phyloP scores from a whole-genome alignment of 768 basidiomycete species.

The Panellus pusillus region DNA sequence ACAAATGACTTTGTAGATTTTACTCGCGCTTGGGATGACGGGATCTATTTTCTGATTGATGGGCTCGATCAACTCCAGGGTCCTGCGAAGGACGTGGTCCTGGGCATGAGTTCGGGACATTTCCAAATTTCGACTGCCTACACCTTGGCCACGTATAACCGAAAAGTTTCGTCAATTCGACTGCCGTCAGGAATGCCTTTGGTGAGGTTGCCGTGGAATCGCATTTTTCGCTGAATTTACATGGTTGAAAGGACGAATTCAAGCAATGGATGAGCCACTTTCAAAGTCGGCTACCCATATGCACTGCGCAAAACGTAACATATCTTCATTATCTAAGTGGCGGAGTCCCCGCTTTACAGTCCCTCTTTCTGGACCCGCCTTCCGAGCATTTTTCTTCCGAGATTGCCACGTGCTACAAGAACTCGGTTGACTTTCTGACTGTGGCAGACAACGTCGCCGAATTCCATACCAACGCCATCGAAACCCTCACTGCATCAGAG shows the following conservation, averaged over 20 bases:
- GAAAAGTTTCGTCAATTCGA: not conserved
- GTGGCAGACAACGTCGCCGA: slow-evolving; percentile 5
- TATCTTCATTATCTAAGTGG: slow-evolving; percentile 1
- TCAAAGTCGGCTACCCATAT: slow-evolving; percentile 3
- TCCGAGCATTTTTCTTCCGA: not conserved
- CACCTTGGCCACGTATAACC: not conserved
- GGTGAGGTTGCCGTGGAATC: not conserved
- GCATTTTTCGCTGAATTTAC: not conserved
- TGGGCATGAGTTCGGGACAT: slow-evolving; percentile 3
- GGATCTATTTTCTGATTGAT: slow-evolving; percentile 18
- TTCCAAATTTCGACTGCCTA: slow-evolving; percentile 10
- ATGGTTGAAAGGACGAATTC: not conserved
- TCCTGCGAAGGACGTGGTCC: not conserved
- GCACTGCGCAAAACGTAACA: not conserved
- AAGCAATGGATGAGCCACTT: slow-evolving; percentile 8
- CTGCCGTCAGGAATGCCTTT: slow-evolving; percentile 10
- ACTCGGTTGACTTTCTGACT: not conserved
- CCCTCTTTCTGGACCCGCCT: not conserved
- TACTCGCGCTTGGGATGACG: slow-evolving; percentile 6
- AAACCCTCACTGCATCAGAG: not conserved
- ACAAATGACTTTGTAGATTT: slow-evolving; percentile 14
- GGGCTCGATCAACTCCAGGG: slow-evolving; percentile 11
- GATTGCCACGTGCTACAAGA: not conserved
- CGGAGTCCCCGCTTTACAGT: slow-evolving; percentile 1
- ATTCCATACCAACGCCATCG: not conserved